A percentile compares a stretch with the other conserved stretches of the same genome.
Conservation (phyloP, 1,284 basidiomycete genomes). For the Caloboletus firmus region DNA sequence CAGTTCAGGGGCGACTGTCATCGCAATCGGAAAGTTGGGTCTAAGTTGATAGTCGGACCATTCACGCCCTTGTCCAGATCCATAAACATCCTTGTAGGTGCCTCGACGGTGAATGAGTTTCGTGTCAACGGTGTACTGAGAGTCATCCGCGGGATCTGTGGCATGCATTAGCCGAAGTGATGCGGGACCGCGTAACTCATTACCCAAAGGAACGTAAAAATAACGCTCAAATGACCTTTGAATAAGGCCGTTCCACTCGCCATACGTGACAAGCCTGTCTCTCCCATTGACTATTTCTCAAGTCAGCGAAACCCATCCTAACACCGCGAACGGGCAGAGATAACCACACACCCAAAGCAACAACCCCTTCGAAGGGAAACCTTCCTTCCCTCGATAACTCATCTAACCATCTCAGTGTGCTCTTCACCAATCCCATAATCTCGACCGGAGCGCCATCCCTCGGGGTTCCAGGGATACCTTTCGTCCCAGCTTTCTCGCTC, state of each 20-base stretch:
- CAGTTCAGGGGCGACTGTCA: constrained; percentile 95
- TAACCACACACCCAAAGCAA: constrained; percentile 71
- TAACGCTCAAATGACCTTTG: constrained; percentile 86
- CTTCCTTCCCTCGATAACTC: constrained; percentile 62
- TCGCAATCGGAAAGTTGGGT: constrained; percentile 92
- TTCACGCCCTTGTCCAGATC: constrained; percentile 81
- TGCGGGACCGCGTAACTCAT: constrained; percentile 20
- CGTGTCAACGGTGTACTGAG: constrained; percentile 69
- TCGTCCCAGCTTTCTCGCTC: constrained; percentile 86
- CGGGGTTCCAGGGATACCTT: constrained; percentile 92
- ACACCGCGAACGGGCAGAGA: not conserved
- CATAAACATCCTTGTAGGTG: constrained; percentile 98
- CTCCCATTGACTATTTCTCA: constrained; percentile 64
- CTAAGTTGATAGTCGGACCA: constrained; percentile 97
- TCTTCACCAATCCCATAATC: constrained; percentile 92
- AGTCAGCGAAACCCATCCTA: constrained; percentile 8
- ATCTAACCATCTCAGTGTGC: constrained; percentile 87
- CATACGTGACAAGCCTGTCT: constrained; percentile 78
- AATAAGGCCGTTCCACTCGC: constrained; percentile 86
- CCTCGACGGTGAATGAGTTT: constrained; percentile 85
- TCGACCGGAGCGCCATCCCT: constrained; percentile 95
- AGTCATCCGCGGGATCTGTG: constrained; percentile 71
- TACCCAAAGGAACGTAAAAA: constrained; percentile 87
- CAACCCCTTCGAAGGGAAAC: constrained; percentile 91
- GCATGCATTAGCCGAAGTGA: constrained; percentile 5